Conservation (phyloP, 495 filamentous ascomycete species). For the Daldinia vernicosa region DNA sequence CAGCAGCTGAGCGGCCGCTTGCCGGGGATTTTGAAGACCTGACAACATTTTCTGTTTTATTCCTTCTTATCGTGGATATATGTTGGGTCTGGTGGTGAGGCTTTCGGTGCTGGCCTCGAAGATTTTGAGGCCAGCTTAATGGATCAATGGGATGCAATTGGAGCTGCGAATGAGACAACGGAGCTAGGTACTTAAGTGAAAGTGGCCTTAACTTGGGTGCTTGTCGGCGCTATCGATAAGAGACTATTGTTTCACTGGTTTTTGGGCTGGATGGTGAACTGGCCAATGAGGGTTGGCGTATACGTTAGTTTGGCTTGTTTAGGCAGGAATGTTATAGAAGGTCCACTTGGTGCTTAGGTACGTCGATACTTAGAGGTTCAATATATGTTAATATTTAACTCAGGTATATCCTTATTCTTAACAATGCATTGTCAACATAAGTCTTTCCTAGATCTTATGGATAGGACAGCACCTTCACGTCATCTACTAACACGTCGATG, state of each 20-base stretch:
- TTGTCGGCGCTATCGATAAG: constrained; percentile 32
- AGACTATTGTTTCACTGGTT: neutral
- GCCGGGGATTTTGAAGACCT: constrained; percentile 76
- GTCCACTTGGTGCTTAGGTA: constrained; percentile 1
- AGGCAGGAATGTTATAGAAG: constrained; percentile 18
- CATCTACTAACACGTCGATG: no score
- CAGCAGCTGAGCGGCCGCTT: constrained; percentile 85
- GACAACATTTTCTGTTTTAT: constrained; percentile 70
- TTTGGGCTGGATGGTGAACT: neutral
- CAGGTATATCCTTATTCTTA: no score
- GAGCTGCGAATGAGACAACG: constrained; percentile 2
- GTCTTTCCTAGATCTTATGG: no score
- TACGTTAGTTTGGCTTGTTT: constrained; percentile 24
- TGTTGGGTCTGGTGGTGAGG: neutral
- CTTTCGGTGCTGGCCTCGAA: constrained; percentile 37
- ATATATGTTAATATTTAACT: no score
- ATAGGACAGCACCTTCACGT: no score
- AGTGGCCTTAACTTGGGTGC: constrained; percentile 36
- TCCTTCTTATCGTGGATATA: neutral
- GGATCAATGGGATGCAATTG: constrained; percentile 10
- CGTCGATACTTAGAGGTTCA: neutral
- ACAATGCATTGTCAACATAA: no score
- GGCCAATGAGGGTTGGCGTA: constrained; percentile 13
- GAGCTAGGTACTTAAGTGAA: constrained; percentile 22
- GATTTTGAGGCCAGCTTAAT: constrained; percentile 40